Conservation (phyloP, 1,284 basidiomycete species). For the Rhodofomes roseus region DNA sequence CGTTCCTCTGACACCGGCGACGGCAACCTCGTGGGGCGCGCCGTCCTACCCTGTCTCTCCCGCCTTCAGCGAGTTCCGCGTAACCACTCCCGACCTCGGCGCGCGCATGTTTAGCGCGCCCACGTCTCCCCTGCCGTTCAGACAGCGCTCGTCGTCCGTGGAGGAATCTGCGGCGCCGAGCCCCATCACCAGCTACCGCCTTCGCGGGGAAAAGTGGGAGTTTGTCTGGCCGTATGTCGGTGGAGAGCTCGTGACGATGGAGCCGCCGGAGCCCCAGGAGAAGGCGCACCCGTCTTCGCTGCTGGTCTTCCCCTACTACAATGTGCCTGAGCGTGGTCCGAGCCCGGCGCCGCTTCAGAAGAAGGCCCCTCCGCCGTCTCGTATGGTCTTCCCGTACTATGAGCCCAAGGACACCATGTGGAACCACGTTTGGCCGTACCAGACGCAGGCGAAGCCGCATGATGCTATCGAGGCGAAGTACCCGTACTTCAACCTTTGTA, state of each 20-base stretch:
- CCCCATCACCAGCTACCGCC: background rate
- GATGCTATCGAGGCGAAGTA: conserved; percentile 13
- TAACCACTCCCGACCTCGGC: conserved; percentile 19
- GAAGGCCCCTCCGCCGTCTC: background rate
- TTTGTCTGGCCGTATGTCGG: conserved; percentile 5
- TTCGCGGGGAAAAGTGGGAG: background rate
- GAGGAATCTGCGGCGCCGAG: background rate
- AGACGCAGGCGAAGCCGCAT: background rate
- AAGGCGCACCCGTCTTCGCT: background rate
- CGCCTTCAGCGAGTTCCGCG: conserved; percentile 25
- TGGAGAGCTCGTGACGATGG: background rate
- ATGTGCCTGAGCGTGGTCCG: background rate
- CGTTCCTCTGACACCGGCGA: conserved; percentile 35
- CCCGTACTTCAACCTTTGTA: conserved; percentile 29
- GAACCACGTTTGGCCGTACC: conserved; percentile 18
- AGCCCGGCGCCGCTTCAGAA: background rate
- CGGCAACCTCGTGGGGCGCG: conserved; percentile 45
- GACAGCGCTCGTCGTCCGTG: conserved; percentile 5
- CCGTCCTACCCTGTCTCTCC: conserved; percentile 40
- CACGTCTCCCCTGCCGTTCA: conserved; percentile 7
- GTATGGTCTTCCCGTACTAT: conserved; percentile 22
- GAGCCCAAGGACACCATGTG: conserved; percentile 10
- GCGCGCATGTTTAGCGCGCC: conserved; percentile 16
- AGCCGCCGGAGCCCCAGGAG: no score
- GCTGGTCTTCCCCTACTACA: conserved; percentile 6